Evolutionary conservation across 2,329 filamentous ascomycete species (phyloP), one percentile per base, ranked within the genome.

Genomic region (Phaeosphaeriaceae sp.): DNA sequence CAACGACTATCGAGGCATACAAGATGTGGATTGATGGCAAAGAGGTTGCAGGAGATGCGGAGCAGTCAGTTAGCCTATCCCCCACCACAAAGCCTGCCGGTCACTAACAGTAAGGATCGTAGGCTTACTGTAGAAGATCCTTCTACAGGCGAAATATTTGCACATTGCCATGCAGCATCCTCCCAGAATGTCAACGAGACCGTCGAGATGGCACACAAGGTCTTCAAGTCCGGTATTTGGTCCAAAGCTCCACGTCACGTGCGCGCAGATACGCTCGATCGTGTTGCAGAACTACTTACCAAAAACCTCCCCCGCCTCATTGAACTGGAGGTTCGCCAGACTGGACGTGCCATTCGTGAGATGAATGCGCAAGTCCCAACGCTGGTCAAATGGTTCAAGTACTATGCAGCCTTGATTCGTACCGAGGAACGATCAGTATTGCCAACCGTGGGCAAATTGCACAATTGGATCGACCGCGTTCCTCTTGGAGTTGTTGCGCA

Each of bases 331-430:
- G 87, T 89, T 7, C 79, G 75, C 33, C 89, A 91, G 73, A 92
- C 89, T 0, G 89, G 89, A 2, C 86, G 89, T 0, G 86, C 86
- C 0, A 80, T 89, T 25, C 86, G 89, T 24, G 89, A 91, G 72
- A 90, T 92, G 88, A 82, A 83, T 49, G 88, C 89, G 1, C 89
- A 91, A 71, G 85, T 89, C 5, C 85, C 86, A 0, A 86, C 85
- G 0, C 80, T 91, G 0, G 83, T 87, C 1, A 85, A 86, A 45
- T 91, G 89, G 89, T 87, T 91, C 76, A 86, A 85, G 58, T 91
- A 91, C 78, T 92, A 89, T 68, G 88, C 88, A 1, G 82, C 88
- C 0, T 71, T 91, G 1, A 82, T 90, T 31, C 85, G 89, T n/a
- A 88, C 86, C 1, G 87, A 90, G 68, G 87, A 91, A 75, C 84